Evolutionary conservation across 1,284 basidiomycete species (phyloP).

Genomic region (Fomitopsis schrenkii): DNA sequence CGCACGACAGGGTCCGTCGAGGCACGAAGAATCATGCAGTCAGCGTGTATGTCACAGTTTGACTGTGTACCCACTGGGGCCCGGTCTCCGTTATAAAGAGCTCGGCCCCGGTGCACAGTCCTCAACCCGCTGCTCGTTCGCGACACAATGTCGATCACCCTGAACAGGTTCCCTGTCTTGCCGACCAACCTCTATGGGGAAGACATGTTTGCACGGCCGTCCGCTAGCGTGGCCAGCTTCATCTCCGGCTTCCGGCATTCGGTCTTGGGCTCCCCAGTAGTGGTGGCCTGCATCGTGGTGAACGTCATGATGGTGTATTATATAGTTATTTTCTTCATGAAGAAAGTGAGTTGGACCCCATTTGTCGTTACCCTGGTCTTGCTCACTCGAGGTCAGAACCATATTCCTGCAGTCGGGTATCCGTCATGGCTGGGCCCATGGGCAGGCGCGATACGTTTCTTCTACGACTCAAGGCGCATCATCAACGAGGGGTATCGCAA

Average conservation of each 20-base stretch:
- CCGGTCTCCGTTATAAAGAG: neutral
- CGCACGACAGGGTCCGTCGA: slow-evolving; percentile 3
- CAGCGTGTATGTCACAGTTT: slow-evolving; percentile 3
- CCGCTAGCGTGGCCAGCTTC: slow-evolving; percentile 5
- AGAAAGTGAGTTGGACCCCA: neutral
- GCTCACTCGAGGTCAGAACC: neutral
- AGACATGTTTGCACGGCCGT: slow-evolving; percentile 1
- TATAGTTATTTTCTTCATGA: slow-evolving; percentile 3
- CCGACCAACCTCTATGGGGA: slow-evolving; percentile 4
- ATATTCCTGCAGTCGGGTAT: slow-evolving; percentile 6
- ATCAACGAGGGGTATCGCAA: slow-evolving; percentile 7
- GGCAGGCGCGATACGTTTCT: slow-evolving; percentile 5
- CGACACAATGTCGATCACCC: slow-evolving; percentile 8
- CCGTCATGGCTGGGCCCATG: slow-evolving; percentile 6
- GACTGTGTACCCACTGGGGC: neutral
- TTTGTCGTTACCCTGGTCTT: neutral
- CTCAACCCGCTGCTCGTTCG: neutral
- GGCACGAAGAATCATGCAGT: slow-evolving; percentile 7
- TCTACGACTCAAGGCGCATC: slow-evolving; percentile 5
- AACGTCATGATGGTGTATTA: slow-evolving; percentile 7
- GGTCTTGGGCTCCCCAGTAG: neutral
- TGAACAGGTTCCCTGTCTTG: slow-evolving; percentile 6
- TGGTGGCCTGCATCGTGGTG: slow-evolving; percentile 6
- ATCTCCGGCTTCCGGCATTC: slow-evolving; percentile 4
- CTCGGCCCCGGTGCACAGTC: neutral